Evolutionary conservation across 345 rosid genomes (phyloP), one percentile per base, ranked within the genome.

Genomic region (Citrus sp.): DNA sequence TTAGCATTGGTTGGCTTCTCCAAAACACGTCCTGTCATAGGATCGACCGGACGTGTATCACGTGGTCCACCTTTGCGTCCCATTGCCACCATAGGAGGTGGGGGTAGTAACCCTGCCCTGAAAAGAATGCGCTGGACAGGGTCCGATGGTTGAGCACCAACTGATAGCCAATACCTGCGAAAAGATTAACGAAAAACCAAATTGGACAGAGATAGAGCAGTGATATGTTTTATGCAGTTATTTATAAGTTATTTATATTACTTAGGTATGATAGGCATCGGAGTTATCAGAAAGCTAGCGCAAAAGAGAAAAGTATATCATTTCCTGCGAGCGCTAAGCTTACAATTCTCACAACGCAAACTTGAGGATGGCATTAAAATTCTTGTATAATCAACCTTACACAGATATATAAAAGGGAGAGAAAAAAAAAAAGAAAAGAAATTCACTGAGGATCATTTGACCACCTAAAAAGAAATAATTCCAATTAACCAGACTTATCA

Each of bases 101-200:
- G 97, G 14, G 99, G 98, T 24, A 95, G 89, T 68, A 96, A 14
- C 42, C 98, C 97, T 24, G 99, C 90, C 81, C 98, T 87, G 97
- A 94, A 79, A 64, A 75, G 78, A 49, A 75, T 64, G 60, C 51
- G 71, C 37, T 75, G 78, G 6, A 64, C 78, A 13, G 78, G 78
- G 37, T 75, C 78, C 0, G 78, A 75, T 22, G 99, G 88, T 86
- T 92, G 97, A 70, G 98, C 99, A 80, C 98, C 98, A 62, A 96
- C 98, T 14, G 99, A 94, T 73, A 94, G 80, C 98, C 98, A 96
- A 79, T 96, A 96, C 87, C 97, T 96, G 75, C 70, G 80, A n/a
- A 78, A 64, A 65, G 24, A 66, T 21, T 21, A 13, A 40, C 4
- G 34, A 21, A 21, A 68, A 10, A 35, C 6, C 25, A 55, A 67